phyloP scores from a whole-genome alignment of 2,329 filamentous ascomycete genomes.

The Botryotinia calthae region DNA sequence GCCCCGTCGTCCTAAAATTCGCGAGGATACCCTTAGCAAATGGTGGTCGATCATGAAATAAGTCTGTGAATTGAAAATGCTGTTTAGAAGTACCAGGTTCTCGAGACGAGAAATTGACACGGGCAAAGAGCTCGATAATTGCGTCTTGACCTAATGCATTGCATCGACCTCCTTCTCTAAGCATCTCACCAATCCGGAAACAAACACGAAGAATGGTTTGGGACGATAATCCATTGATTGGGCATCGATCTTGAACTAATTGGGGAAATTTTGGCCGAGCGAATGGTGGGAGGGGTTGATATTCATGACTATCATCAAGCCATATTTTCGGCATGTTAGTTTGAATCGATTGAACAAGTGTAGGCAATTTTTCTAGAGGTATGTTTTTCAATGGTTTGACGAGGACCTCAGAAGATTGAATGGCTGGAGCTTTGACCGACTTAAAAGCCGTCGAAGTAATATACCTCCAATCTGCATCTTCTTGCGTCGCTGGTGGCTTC shows the following conservation, averaged over 20 bases:
- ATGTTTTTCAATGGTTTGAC: too few relatives aligned
- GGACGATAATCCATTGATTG: conserved; percentile 51
- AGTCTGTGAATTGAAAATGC: conserved; percentile 61
- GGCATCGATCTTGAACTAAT: conserved; percentile 50
- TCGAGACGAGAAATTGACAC: conserved; percentile 56
- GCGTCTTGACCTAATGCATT: conserved; percentile 48
- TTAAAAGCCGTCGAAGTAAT: not conserved
- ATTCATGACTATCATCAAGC: conserved; percentile 35
- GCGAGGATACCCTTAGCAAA: conserved; percentile 48
- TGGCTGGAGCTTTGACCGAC: not conserved
- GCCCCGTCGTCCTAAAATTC: conserved; percentile 45
- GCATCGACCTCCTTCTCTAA: conserved; percentile 46
- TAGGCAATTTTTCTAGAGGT: not conserved
- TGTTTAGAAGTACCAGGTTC: conserved; percentile 52
- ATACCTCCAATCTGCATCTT: conserved; percentile 17
- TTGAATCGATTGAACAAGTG: not conserved
- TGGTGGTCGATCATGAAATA: conserved; percentile 58
- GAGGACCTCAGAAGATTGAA: not conserved
- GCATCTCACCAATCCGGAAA: conserved; percentile 62
- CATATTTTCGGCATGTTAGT: not conserved
- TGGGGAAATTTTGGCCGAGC: conserved; percentile 51
- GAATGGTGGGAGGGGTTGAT: conserved; percentile 44
- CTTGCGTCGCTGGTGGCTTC: conserved; percentile 8
- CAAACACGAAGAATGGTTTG: conserved; percentile 53
- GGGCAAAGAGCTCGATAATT: conserved; percentile 64